Conservation (phyloP, 768 basidiomycete species). For the Agaricus blazei region DNA sequence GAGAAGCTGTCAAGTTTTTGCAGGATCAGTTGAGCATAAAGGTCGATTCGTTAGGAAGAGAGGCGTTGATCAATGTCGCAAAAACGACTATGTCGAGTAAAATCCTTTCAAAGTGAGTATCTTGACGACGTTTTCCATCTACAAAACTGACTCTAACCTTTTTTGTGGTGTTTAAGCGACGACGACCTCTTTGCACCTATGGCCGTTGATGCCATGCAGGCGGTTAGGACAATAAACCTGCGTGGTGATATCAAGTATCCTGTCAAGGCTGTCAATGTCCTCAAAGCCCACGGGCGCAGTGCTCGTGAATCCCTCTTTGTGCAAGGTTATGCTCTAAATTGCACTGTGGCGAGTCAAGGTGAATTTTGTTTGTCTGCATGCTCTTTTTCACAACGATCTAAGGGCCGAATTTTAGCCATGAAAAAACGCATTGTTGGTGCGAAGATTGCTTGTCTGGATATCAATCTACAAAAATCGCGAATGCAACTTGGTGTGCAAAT, state of each 20-base stretch:
- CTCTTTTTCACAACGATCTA: neutral
- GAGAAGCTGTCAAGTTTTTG: slow-evolving; percentile 97
- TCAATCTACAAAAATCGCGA: slow-evolving; percentile 92
- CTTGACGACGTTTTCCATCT: neutral
- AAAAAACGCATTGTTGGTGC: slow-evolving; percentile 90
- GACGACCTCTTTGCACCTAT: slow-evolving; percentile 97
- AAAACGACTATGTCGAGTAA: slow-evolving; percentile 99
- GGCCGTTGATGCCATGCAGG: slow-evolving; percentile 98
- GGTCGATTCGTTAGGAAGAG: slow-evolving; percentile 87
- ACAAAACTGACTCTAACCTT: neutral
- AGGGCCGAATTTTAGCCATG: slow-evolving; percentile 63
- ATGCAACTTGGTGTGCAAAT: slow-evolving; percentile 99
- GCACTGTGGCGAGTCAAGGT: slow-evolving; percentile 99
- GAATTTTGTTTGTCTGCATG: slow-evolving; percentile 13
- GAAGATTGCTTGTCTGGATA: slow-evolving; percentile 98
- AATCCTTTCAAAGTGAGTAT: slow-evolving; percentile 91
- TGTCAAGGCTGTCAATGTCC: slow-evolving; percentile 96
- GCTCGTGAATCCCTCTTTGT: slow-evolving; percentile 93
- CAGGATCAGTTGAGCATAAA: slow-evolving; percentile 95
- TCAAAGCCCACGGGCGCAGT: slow-evolving; percentile 96
- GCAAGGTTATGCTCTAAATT: slow-evolving; percentile 95
- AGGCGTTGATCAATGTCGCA: slow-evolving; percentile 91
- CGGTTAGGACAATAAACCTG: slow-evolving; percentile 90
- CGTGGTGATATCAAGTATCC: slow-evolving; percentile 98
- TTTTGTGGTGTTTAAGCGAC: slow-evolving; percentile 49